phyloP scores from a whole-genome alignment of 2,329 filamentous ascomycete genomes.

The Nemania sp. region DNA sequence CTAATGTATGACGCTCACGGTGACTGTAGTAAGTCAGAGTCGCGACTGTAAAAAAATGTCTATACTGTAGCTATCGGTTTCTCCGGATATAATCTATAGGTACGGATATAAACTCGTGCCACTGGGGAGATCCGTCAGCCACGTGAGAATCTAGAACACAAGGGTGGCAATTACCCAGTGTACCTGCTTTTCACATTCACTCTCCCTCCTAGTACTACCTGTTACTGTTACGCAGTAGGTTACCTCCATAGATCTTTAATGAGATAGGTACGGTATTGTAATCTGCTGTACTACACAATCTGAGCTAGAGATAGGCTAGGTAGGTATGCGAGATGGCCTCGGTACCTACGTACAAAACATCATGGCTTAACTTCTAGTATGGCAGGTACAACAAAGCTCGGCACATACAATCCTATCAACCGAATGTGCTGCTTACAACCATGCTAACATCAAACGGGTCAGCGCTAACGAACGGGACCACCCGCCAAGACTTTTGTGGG shows the following conservation, averaged over 20 bases:
- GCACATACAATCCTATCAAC: no score
- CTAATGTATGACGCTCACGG: constrained; percentile 9
- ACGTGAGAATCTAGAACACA: background rate
- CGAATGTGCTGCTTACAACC: background rate
- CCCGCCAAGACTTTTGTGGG: background rate
- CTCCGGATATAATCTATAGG: background rate
- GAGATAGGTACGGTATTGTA: background rate
- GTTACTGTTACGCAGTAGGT: no score
- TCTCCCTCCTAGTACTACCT: no score
- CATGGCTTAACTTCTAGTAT: no score
- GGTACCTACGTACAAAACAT: no score
- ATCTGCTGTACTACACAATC: background rate
- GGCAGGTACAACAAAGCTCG: no score
- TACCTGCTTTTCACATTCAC: no score
- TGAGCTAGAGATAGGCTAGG: background rate
- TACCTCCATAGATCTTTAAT: no score
- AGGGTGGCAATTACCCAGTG: background rate
- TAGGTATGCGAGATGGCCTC: no score
- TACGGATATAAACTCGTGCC: background rate
- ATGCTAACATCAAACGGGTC: background rate
- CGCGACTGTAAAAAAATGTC: background rate
- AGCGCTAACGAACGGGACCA: background rate
- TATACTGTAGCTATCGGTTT: no score
- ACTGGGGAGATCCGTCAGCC: background rate
- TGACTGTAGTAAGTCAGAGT: constrained; percentile 11